Evolutionary conservation across 305 asterid species (phyloP), one percentile per base, ranked within the genome.

Genomic region (Galium porrigens): DNA sequence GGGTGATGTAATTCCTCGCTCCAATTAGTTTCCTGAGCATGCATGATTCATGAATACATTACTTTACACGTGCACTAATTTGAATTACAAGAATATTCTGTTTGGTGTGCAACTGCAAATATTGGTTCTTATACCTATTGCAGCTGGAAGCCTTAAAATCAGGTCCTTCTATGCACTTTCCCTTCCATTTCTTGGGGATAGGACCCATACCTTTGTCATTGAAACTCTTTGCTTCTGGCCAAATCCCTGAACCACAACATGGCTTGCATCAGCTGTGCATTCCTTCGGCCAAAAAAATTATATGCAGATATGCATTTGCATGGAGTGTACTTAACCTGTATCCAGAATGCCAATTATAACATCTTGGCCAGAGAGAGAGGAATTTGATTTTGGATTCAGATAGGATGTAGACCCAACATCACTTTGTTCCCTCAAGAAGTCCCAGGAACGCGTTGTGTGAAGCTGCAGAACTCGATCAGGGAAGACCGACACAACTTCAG

Each of bases 371-470:
- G 67, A 4, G 0, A 85, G 62, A 34, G 86, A 49, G 46, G 88
- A 55, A 15, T n/a, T 68, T 1, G 65, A 68, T 15, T 53, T 66
- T 2, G 74, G 74, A 6, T 4, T 57, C 42, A 12, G 22, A 8
- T 32, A 12, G 1, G 77, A 55, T 57, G 79, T 80, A 15, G 71
- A 71, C 72, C 75, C 72, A 4, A 68, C 52, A 49, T 58, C 76
- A 27, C 82, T 72, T 73, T 83, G 89, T 10, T 64, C 71, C 67
- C 73, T 76, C 81, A 90, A 78, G 77, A 88, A 90, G 63, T 90
- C 97, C 96, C 97, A 90, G 0, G 97, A 90, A 68, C 76, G 96
- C 14, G 97, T 90, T 2, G 97, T 88, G 81, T 88, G 97, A 69
- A 90, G 95, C 5, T 83, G 72, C 14, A 88, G 63, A 29, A 86